A percentile compares a stretch with the other conserved stretches of the same genome.
phyloP scores from a whole-genome alignment of 176 grass and related monocot species.

The Oryza nivara region DNA sequence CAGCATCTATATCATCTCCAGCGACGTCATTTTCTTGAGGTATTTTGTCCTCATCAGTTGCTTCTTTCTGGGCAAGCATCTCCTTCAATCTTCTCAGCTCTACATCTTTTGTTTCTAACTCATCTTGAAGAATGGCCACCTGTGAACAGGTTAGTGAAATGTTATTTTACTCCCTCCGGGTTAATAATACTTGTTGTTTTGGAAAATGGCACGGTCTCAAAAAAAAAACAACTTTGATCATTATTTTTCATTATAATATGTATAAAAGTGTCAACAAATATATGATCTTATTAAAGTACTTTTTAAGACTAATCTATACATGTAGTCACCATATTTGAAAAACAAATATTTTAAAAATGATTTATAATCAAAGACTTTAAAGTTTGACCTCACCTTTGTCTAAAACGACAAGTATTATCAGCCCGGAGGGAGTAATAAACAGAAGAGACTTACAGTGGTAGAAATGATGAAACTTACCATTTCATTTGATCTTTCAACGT shows the following conservation, averaged over 20 bases:
- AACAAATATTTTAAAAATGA: too few relatives aligned
- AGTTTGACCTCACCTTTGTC: too few relatives aligned
- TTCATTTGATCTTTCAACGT: constrained; percentile 97
- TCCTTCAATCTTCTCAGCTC: constrained; percentile 73
- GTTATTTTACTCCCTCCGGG: neutral
- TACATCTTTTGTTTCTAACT: constrained; percentile 63
- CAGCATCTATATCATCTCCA: neutral
- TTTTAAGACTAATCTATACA: too few relatives aligned
- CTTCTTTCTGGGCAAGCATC: constrained; percentile 67
- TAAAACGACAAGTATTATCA: too few relatives aligned
- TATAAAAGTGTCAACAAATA: too few relatives aligned
- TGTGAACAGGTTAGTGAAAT: constrained; percentile 8
- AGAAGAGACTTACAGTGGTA: neutral
- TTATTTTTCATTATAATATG: too few relatives aligned
- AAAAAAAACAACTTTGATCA: too few relatives aligned
- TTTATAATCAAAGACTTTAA: too few relatives aligned
- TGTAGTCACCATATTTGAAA: too few relatives aligned
- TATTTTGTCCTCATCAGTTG: constrained; percentile 42
- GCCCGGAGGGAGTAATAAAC: neutral
- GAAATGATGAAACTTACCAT: constrained; percentile 52
- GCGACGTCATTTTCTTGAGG: neutral
- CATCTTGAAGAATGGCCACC: constrained; percentile 86
- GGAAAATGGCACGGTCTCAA: too few relatives aligned
- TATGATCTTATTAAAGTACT: too few relatives aligned
- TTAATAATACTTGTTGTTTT: too few relatives aligned